A percentile compares a stretch with the other conserved stretches of the same genome.
These are phyloP conservation scores for Pyricularia sp. DNA, from an alignment of 2,329 filamentous ascomycete species.

Conservation along the genomic window DNA sequence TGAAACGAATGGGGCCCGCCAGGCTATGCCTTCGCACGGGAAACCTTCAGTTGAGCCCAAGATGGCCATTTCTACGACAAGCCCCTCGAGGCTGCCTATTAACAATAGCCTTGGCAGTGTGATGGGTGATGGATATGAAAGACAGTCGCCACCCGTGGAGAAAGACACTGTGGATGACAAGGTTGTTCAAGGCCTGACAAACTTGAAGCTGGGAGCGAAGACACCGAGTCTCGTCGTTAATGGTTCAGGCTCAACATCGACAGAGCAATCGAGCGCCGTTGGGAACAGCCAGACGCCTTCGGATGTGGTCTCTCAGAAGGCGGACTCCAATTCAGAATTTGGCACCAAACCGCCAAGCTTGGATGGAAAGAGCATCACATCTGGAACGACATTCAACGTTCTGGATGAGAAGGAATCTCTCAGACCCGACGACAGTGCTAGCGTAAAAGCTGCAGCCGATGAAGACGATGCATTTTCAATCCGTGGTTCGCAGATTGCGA, in stretches of 20 bases:
- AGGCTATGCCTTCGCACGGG: background rate
- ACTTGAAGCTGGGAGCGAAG: constrained; percentile 18
- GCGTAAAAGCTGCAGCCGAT: constrained; percentile 76
- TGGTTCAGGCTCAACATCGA: constrained; percentile 31
- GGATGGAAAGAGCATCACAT: constrained; percentile 90
- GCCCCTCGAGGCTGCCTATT: background rate
- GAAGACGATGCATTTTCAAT: constrained; percentile 82
- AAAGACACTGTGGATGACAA: constrained; percentile 10
- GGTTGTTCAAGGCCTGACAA: constrained; percentile 19
- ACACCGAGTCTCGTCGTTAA: constrained; percentile 39
- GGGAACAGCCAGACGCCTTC: constrained; percentile 35
- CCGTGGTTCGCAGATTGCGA: constrained; percentile 64
- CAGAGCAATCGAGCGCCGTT: constrained; percentile 22
- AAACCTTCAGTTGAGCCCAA: background rate
- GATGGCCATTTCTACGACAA: background rate
- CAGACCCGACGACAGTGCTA: constrained; percentile 90
- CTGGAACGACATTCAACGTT: constrained; percentile 80
- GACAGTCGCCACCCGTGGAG: background rate
- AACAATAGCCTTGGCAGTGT: background rate
- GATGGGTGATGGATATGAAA: background rate
- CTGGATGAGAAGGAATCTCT: constrained; percentile 94
- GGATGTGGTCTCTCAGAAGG: constrained; percentile 45
- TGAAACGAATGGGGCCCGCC: constrained; percentile 6
- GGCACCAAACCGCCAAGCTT: constrained; percentile 79
- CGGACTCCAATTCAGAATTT: constrained; percentile 54